Evolutionary conservation across 768 basidiomycete genomes (phyloP).

Genomic region (Kwoniella dejecticola): DNA sequence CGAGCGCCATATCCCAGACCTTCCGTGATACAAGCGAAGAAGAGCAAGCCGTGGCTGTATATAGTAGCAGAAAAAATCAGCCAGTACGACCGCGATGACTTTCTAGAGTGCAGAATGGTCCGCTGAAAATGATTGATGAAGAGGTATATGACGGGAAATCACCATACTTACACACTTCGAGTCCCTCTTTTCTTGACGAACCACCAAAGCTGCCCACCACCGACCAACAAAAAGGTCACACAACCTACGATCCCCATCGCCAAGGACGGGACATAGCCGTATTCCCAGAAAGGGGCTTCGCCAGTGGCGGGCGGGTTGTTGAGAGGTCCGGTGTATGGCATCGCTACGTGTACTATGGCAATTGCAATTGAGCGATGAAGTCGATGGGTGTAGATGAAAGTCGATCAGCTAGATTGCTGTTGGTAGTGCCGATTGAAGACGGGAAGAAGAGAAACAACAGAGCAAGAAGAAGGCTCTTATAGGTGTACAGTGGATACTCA

Average conservation of each 20-base stretch:
- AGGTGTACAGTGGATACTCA: too few species aligned
- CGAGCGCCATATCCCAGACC: conserved; percentile 38
- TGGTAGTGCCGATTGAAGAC: too few species aligned
- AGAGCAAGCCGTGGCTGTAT: conserved; percentile 25
- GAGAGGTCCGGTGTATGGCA: conserved; percentile 15
- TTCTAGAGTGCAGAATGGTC: too few species aligned
- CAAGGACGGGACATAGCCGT: conserved; percentile 40
- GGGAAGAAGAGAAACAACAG: too few species aligned
- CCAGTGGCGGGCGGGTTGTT: conserved; percentile 2
- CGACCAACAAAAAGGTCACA: conserved; percentile 24
- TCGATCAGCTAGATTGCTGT: too few species aligned
- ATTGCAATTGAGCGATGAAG: too few species aligned
- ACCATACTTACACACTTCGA: conserved; percentile 27
- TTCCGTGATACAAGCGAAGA: conserved; percentile 30
- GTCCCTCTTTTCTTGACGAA: conserved; percentile 40
- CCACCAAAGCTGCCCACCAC: conserved; percentile 26
- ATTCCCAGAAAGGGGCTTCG: conserved; percentile 17
- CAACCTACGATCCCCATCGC: conserved; percentile 37
- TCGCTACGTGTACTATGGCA: not conserved
- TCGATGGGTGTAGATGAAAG: too few species aligned
- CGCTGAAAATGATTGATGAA: too few species aligned
- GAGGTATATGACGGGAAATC: too few species aligned
- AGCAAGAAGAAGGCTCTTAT: too few species aligned
- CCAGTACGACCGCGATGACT: not conserved
- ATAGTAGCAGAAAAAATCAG: not conserved